These are phyloP conservation scores for Umbelopsis sp. DNA, from an alignment of 371 early-diverging fungal species.

Conservation along the genomic window DNA sequence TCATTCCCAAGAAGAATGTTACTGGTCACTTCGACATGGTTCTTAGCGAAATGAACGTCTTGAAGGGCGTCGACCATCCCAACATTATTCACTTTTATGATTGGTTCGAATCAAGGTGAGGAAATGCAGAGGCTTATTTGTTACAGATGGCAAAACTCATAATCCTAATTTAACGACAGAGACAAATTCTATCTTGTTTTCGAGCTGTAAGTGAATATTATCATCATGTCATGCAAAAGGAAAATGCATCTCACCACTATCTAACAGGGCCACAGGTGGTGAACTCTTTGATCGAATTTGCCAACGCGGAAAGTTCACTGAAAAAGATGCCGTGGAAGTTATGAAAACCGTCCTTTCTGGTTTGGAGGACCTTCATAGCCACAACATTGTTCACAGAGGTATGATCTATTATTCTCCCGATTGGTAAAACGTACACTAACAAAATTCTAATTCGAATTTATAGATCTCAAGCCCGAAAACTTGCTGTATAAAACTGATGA, in stretches of 20 bases:
- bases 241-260: slow-evolving; percentile 5
- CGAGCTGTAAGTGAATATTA: slow-evolving; percentile 63
- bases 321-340: slow-evolving; percentile 79
- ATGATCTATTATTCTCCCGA: slow-evolving; percentile 20
- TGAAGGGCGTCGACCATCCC: slow-evolving; percentile 73
- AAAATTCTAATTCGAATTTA: slow-evolving; percentile 25
- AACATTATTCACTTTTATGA: slow-evolving; percentile 85
- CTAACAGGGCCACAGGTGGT: slow-evolving; percentile 75
- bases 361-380: slow-evolving; percentile 76
- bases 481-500: slow-evolving; percentile 65
- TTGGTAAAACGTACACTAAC: slow-evolving; percentile 14
- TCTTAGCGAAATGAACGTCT: slow-evolving; percentile 70
- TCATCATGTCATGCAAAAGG: neutral
- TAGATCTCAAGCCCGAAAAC: slow-evolving; percentile 87
- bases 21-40: slow-evolving; percentile 76
- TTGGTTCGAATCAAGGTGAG: slow-evolving; percentile 72
- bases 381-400: slow-evolving; percentile 77
- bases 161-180: slow-evolving; percentile 32
- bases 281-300: slow-evolving; percentile 91
- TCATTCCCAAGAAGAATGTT: slow-evolving; percentile 73
- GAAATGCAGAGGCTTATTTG: neutral
- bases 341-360: slow-evolving; percentile 69
- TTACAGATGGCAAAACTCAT: neutral
- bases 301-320: slow-evolving; percentile 84
- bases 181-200: slow-evolving; percentile 90